Evolutionary conservation across 768 basidiomycete genomes (phyloP), one percentile per base, ranked within the genome.

Genomic region (Daedaleopsis nitida): DNA sequence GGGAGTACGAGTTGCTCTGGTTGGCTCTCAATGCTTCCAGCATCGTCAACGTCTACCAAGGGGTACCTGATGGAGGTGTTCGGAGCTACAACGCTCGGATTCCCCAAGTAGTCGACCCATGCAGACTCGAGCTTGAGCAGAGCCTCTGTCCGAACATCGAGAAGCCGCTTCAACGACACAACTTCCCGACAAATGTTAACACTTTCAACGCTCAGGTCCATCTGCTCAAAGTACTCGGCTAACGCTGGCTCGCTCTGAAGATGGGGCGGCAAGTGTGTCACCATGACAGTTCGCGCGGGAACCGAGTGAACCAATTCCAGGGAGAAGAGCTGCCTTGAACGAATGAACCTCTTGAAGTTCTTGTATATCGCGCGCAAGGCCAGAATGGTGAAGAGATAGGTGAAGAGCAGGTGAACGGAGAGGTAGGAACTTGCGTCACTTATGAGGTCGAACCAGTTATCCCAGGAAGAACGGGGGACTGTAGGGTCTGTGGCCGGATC

Each of bases 301-400:
- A 98, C 92, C 12, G 94, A 96, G 69, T 97, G 94, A 13, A 96
- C 95, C 17, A 97, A 85, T 72, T 98, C 95, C 38, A 99, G 80
- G 0, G 93, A 92, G 76, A 96, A 98, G 12, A 97, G 83, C 70
- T 98, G 97, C 1, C 97, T 87, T 0, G 93, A 87, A 23, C 89
- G 89, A 59, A 98, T 84, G 77, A 94, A 97, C 23, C 89, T 86
- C 42, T 86, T 82, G 73, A 95, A 98, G 73, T 96, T 97, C 64
- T 86, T 85, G 79, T 94, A 87, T 55, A 96, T 86, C 76, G 92
- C 92, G 62, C 87, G 87, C 58, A 98, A 83, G 1, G 94, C 83
- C 54, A 98, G 85, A 55, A 88, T 71, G 3, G 95, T 95, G 81
- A 98, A 97, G 52, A 96, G 78, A 74, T 96, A 97, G 1, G 96